Base-by-base conservation (phyloP, 495 filamentous ascomycete genomes). In the Polyplosphaeria fusca region DNA sequence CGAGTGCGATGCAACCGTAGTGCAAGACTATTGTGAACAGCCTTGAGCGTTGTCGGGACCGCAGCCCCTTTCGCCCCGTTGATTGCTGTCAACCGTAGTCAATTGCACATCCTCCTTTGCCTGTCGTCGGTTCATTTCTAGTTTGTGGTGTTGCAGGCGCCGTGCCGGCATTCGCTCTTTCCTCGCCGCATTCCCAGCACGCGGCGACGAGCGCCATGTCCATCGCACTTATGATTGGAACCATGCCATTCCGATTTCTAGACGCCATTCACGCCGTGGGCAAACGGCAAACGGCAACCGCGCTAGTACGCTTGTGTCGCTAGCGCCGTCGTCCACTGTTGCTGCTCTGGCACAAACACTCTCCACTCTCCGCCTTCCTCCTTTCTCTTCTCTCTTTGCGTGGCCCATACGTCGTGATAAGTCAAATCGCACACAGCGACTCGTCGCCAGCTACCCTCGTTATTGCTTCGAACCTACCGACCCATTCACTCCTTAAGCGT, bases 181-280 rank as follows among this genome's bases (percentile, higher is more conserved):
- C n/a, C n/a, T n/a, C n/a, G n/a, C n/a, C n/a, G n/a, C n/a, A n/a
- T n/a, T n/a, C n/a, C n/a, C n/a, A n/a, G n/a, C n/a, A n/a, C n/a
- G n/a, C n/a, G n/a, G n/a, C n/a, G 30, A 35, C 7, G 14, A 14
- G 3, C 5, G 16, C n/a, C 32, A 5, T 2, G 39, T 19, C 51
- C 51, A 23, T 23, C 45, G 51, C 51, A 44, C 44, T 40, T 18
- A 32, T 51, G 47, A 23, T 25, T 39, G 30, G 20, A 40, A 51
- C 4, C 28, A 18, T 39, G 24, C 18, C 40, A 32, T 35, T 24
- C 23, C 7, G 30, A 13, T 11, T 5, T 23, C 22, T 4, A 23
- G 5, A 13, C 24, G 22, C 9, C 16, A 11, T 47, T 47, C 13
- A 30, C n/a, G n/a, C 20, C 26, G 16, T 5, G 7, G 2, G 23